phyloP scores from a whole-genome alignment of 2,329 filamentous ascomycete species.

The Hypoxylon sp. region DNA sequence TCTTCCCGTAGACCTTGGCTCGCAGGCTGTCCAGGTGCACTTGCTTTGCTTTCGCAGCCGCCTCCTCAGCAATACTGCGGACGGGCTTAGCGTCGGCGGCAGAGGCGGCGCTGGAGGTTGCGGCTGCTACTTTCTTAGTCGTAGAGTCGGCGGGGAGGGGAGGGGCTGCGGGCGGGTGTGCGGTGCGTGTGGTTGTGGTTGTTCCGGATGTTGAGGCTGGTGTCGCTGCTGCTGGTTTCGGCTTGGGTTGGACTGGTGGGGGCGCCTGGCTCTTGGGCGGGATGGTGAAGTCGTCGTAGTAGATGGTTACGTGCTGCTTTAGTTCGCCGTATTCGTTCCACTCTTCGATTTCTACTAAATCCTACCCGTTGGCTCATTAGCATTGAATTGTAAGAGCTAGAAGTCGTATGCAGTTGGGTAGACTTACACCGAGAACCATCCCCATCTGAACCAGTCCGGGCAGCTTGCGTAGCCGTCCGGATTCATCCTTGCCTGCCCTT shows the following conservation, averaged over 20 bases:
- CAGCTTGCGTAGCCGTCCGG: conserved; percentile 78
- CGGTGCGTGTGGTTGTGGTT: conserved; percentile 34
- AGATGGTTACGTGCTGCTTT: conserved; percentile 83
- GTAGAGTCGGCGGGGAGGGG: conserved; percentile 50
- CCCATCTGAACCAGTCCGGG: conserved; percentile 92
- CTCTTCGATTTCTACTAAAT: conserved; percentile 94
- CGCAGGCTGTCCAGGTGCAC: conserved; percentile 67
- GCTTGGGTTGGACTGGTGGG: conserved; percentile 57
- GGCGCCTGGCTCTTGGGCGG: conserved; percentile 68
- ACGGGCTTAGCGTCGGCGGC: conserved; percentile 58
- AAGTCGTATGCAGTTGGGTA: conserved; percentile 15
- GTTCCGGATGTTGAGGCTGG: conserved; percentile 49
- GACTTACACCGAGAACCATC: conserved; percentile 84
- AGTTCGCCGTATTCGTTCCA: conserved; percentile 99
- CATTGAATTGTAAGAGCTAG: neutral
- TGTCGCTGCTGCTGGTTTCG: conserved; percentile 54
- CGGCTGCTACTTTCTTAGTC: conserved; percentile 43
- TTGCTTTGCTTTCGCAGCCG: conserved; percentile 74
- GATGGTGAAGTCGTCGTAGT: conserved; percentile 74
- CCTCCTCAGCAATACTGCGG: conserved; percentile 74
- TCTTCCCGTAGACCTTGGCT: conserved; percentile 67
- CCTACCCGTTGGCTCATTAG: conserved; percentile 66
- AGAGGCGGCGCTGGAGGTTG: conserved; percentile 47
- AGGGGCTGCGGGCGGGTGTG: conserved; percentile 47
- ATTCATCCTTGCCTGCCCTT: conserved; percentile 79